Evolutionary conservation across 2,329 filamentous ascomycete genomes (phyloP), one percentile per base, ranked within the genome.

Genomic region (Fusarium sp.): DNA sequence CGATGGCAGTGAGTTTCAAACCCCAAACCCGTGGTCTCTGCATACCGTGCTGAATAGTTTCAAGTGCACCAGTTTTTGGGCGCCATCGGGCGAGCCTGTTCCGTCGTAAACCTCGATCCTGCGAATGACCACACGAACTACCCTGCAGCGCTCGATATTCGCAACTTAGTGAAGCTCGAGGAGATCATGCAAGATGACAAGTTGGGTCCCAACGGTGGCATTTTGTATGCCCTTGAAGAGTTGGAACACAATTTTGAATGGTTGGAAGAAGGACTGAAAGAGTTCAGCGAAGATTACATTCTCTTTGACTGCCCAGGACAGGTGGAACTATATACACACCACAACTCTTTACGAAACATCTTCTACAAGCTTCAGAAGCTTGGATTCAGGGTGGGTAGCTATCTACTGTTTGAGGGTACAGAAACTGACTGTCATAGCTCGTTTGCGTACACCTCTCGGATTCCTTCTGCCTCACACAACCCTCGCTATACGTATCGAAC

Each of bases 241-340:
- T 84, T 99, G 42, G 96, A 99, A 77, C 87, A 95, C 74, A 98
- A 98, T 78, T 90, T 95, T 68, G 94, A 97, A 70, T 99, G 95
- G 94, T 82, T 99, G 15, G 92, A 95, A 75, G 87, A 93, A 52
- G 91, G 92, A 4, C 79, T 99, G 71, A 92, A 92, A 72, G 88
- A 91, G 75, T 85, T 97, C 40, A 91, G 88, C 82, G 93, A 98
- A 69, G 95, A 98, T 73, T 99, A 98, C 76, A 83, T 99, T 58
- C 81, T 99, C 13, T 98, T 99, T 69, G 96, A 99, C 82, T 98
- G 96, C 72, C 96, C 96, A 0, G 96, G 96, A 1, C 96, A 99
- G 79, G 95, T 98, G 49, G 96, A 99, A 81, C 87, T 99, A 7
- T 98, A 98, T 77, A 98, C 95, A 45, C 96, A 98, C 78, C 96